Base-by-base conservation (phyloP, 345 rosid genomes). In the Reutealis trisperma region DNA sequence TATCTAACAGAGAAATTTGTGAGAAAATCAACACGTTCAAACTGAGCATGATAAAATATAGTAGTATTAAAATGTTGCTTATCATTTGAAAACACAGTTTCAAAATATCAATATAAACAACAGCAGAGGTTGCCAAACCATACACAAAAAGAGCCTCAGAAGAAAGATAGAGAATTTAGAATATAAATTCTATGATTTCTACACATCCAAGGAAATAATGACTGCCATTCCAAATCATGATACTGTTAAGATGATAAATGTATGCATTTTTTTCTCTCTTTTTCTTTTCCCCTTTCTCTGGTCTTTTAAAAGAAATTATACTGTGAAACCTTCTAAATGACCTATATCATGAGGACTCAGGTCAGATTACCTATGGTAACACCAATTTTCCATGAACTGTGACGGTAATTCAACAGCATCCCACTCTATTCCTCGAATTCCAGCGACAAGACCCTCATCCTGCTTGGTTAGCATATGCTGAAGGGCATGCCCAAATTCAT, bases 301-400 rank as follows among this genome's bases (percentile, higher is more conserved):
- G 57, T 57, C 24, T 11, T 62, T 75, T 37, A 30, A 57, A 63
- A 60, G 47, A 75, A 55, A 47, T 69, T 52, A 2, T 32, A 58
- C 1, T 54, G 30, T 47, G 25, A 74, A 73, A 67, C 66, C 67
- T 57, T 77, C 45, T 16, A 41, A 63, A 63, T 24, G 22, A 51
- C 14, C 24, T 5, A n/a, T 21, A 30, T 54, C 14, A 73, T 22
- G 11, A 32, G 62, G 42, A 45, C 27, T 73, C 51, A 51, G 55
- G 24, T 14, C 49, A 76, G n/a, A 63, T 60, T 72, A 94, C 98
- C 94, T 91, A 79, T 92, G 98, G 86, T 92, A 94, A 84, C 98
- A 94, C 98, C 98, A 94, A 72, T 94, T 94, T 86, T 94, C 97
- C 98, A 94, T 94, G 83, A 94, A 94, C 65, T 94, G 98, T 18